Evolutionary conservation across 129 eudicot species (phyloP), one percentile per base, ranked within the genome.

Genomic region (Centaurea solstitialis): DNA sequence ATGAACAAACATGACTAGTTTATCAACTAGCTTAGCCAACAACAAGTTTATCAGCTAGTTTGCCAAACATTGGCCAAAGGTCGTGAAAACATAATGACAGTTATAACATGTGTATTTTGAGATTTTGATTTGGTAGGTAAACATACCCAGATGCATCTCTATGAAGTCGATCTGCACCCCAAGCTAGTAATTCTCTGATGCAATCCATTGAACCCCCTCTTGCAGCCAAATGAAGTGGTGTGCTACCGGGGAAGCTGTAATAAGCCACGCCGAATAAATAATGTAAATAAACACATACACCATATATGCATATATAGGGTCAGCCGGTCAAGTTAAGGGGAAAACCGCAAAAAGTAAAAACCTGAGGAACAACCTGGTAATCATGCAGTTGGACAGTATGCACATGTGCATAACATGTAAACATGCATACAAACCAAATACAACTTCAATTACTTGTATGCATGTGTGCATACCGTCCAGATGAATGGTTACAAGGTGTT

Each of bases 181-280:
- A 96, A 1, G 98, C 98, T 74, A 96, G 82, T 89, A 96, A 82
- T 87, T 89, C 96, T n/a, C 99, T 87, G 57, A 96, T 86, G 80
- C 99, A 96, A 83, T 96, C 98, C 79, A 96, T 88, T 65, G 99
- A 96, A 76, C 99, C 99, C 61, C 98, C 97, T 85, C 98, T 86
- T 26, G 99, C 98, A 85, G 99, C 99, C 88, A 93, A 79, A 91
- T 96, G 99, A 87, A 96, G 98, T 0, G 99, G 95, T 33, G 99
- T 96, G 72, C 97, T 96, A 66, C 99, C 98, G 1, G 93, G 89
- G 71, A 85, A 93, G 45, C 99, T 96, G 90, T 65, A 81, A 81
- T 66, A 81, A 76, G 61, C 20, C 61, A 61, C 15, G 39, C 72
- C 69, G 5, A 77, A 68, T 12, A 9, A 81, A 45, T 67, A 68